phyloP scores from a whole-genome alignment of 75 land plant species.

The Picea glauca region DNA sequence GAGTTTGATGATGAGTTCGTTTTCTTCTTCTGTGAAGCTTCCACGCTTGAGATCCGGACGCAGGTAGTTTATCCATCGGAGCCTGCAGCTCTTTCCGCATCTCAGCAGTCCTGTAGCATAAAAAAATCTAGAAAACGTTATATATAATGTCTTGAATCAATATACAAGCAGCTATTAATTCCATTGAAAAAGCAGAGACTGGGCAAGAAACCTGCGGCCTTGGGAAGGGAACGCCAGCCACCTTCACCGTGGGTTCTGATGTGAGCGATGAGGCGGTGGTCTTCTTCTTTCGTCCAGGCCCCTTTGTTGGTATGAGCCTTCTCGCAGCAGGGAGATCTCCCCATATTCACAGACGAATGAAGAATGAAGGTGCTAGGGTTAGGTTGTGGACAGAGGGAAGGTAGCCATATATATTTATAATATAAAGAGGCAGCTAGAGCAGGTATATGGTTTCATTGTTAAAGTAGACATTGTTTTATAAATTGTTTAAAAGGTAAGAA shows the following conservation, averaged over 20 bases:
- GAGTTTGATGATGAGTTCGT: constrained; percentile 64
- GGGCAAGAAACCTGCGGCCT: not conserved
- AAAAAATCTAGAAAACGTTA: not conserved
- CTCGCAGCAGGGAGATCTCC: constrained; percentile 64
- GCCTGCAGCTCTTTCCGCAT: constrained; percentile 68
- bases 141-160: no score
- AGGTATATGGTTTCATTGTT: no score
- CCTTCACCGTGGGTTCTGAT: constrained; percentile 45
- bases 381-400: no score
- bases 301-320: constrained; percentile 69
- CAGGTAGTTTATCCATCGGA: constrained; percentile 68
- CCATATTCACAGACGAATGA: constrained; percentile 1
- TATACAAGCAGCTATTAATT: no score
- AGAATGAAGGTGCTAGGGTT: no score
- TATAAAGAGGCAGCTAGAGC: no score
- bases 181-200: no score
- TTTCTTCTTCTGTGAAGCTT: constrained; percentile 62
- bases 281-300: constrained; percentile 64
- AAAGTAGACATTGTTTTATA: no score
- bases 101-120: constrained; percentile 27
- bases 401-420: no score
- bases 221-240: no score
- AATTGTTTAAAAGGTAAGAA: no score
- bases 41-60: constrained; percentile 70
- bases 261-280: constrained; percentile 22